Percentiles rank a stretch among this genome's conserved stretches.
Evolutionary conservation across 208 protist genomes (phyloP).

Genomic region (Acanthamoeba triangularis): DNA sequence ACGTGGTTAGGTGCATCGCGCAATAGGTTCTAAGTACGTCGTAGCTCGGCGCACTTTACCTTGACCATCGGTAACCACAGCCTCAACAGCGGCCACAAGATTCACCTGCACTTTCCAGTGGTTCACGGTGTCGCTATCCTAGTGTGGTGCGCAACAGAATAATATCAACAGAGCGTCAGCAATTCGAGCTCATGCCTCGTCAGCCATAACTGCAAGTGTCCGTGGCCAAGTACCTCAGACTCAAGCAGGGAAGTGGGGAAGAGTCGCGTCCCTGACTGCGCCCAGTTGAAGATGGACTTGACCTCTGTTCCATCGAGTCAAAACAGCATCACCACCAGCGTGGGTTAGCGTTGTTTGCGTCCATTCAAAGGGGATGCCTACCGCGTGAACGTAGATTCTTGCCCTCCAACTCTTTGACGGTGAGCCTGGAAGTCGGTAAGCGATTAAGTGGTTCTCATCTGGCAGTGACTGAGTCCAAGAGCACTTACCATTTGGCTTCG

Average conservation of each 20-base stretch:
- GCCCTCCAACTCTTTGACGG: not conserved
- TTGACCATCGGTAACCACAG: not conserved
- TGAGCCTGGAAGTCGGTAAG: not conserved
- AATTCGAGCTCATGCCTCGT: not conserved
- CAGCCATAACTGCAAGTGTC: not conserved
- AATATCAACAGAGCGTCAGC: not conserved
- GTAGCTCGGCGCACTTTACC: not conserved
- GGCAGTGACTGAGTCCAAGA: not conserved
- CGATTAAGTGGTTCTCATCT: not conserved
- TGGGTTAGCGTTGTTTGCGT: not conserved
- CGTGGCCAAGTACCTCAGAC: not conserved
- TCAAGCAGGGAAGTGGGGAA: slow-evolving; percentile 9
- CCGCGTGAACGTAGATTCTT: not conserved
- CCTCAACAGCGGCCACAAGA: slow-evolving; percentile 16
- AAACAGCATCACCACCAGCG: not conserved
- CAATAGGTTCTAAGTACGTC: no score
- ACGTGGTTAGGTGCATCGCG: not conserved
- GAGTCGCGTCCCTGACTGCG: not conserved
- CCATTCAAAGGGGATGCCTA: not conserved
- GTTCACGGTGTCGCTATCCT: not conserved
- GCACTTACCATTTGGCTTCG: slow-evolving; percentile 44
- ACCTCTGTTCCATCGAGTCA: slow-evolving; percentile 41
- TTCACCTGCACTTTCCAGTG: not conserved
- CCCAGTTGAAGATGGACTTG: slow-evolving; percentile 56
- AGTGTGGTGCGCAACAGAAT: no score